Base-by-base conservation (phyloP, 768 basidiomycete genomes). In the Tulasnella sp. region DNA sequence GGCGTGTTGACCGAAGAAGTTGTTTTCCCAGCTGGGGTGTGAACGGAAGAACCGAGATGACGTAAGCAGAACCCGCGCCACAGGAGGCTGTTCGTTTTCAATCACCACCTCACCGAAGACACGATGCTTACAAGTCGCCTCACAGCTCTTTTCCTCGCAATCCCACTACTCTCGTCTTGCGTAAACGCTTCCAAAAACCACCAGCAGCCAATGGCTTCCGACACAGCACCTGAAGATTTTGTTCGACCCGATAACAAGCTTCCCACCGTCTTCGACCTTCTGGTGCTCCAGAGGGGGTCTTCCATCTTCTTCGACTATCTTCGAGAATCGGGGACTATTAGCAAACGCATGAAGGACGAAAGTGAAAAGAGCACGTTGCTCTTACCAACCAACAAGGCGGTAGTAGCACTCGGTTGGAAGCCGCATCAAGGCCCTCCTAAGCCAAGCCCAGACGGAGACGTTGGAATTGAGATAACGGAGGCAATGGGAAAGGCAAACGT, bases 341-440 rank as follows among this genome's bases (percentile, higher is more conserved):
- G 70, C 42, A 1, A n/a, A 10, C 32, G 79, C 6, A 70, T 79
- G 16, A 37, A 61, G 20, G 80, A 79, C 57, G 37, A 39, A 1
- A 42, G 79, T 16, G 75, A 48, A 1, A 85, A 83, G 9, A 83
- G 85, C 76, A 94, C 94, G 0, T 74, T 96, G 13, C 87, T 97
- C 61, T 94, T 91, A 5, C 95, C 95, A 0, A 93, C 92, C 35
- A 96, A 97, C 84, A 93, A 91, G 83, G 95, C 94, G 11, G 90
- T 96, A 20, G 93, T 95, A 89, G 90, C 91, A 5, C 85, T 95
- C 75, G 83, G 90, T 3, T 85, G 90, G 81, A 95, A 96, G 84
- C 95, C 95, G 93, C 82, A 84, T 67, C 82, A 83, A 73, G 80
- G 80, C 48, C 77, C 81, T 23, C 80, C 81, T 32, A 77, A 37